Base-by-base conservation (phyloP, 1,284 basidiomycete species). In the Singerocomus inundabilis region DNA sequence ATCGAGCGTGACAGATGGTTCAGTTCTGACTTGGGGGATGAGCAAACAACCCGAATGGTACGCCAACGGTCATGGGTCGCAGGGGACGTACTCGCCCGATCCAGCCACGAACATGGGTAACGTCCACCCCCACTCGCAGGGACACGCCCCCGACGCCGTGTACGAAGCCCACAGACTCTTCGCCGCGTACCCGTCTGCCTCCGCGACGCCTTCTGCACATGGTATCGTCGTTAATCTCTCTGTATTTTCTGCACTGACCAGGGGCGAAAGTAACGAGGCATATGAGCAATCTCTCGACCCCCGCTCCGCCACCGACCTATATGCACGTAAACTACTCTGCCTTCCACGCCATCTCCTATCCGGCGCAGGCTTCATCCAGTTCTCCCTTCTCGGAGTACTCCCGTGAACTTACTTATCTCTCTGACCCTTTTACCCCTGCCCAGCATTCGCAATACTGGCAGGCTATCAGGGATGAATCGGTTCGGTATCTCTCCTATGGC, bases 131-230 rank as follows among this genome's bases (percentile, higher is more conserved):
- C 33, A 42, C 33, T 5, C 45, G 28, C 61, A 53, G 16, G 52
- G 48, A 38, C 60, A 54, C 34, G 52, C 64, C 15, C 63, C 60
- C 34, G 69, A 73, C 55, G 63, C 82, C 3, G 80, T 81, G 8
- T 80, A 84, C 43, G 78, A 82, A 63, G 79, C 82, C 5, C 85
- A 85, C 55, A 70, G 76, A 39, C 66, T 88, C 31, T 72, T 88
- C 37, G 75, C 80, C 8, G 72, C 75, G 31, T 88, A 87, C 62
- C 84, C 87, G 16, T 75, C 84, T 57, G 82, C 82, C 32, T 86
- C 84, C 50, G 81, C 81, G 34, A 85, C 81, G 5, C 84, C 86
- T 25, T 76, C 84, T 7, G 74, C 78, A 37, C 85, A 88, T 60
- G 82, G 87, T 85, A 59, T 70, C 56, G 37, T 46, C 37, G 7